phyloP scores from a whole-genome alignment of 1,284 basidiomycete genomes.

The Ganoderma lingzhi region DNA sequence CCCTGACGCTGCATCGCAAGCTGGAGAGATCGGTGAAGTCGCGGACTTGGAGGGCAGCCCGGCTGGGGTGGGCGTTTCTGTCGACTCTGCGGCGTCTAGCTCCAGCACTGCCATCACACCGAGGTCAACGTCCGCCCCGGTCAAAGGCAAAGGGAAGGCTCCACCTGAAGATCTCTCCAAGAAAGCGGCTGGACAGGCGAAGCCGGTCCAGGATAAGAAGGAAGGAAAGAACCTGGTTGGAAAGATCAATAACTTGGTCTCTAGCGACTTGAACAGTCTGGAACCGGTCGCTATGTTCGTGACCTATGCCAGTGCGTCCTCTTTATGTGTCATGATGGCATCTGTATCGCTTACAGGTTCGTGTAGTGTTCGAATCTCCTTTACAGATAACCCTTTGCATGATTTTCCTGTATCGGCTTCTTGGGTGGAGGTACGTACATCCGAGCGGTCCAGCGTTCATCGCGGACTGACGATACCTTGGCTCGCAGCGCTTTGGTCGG shows the following conservation, averaged over 20 bases:
- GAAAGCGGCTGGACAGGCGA: slow-evolving; percentile 16
- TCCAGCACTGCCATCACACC: slow-evolving; percentile 12
- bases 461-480: not conserved
- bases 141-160: slow-evolving; percentile 31
- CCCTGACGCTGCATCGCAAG: slow-evolving; percentile 38
- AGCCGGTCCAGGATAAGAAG: slow-evolving; percentile 17
- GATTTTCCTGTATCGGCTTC: slow-evolving; percentile 52
- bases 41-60: slow-evolving; percentile 15
- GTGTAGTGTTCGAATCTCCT: slow-evolving; percentile 18
- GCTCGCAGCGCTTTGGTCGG: slow-evolving; percentile 54
- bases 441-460: not conserved
- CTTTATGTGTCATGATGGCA: no score
- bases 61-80: slow-evolving; percentile 13
- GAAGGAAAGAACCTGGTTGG: slow-evolving; percentile 53
- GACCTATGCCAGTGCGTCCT: slow-evolving; percentile 16
- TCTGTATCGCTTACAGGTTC: not conserved
- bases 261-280: slow-evolving; percentile 25
- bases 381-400: slow-evolving; percentile 47
- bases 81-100: slow-evolving; percentile 22
- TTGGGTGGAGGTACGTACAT: slow-evolving; percentile 53
- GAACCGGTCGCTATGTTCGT: slow-evolving; percentile 11
- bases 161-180: slow-evolving; percentile 19
- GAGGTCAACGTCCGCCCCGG: not conserved
- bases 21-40: slow-evolving; percentile 8
- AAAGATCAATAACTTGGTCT: slow-evolving; percentile 50